phyloP scores from a whole-genome alignment of 2,329 filamentous ascomycete species.

The Penicillium sp. region DNA sequence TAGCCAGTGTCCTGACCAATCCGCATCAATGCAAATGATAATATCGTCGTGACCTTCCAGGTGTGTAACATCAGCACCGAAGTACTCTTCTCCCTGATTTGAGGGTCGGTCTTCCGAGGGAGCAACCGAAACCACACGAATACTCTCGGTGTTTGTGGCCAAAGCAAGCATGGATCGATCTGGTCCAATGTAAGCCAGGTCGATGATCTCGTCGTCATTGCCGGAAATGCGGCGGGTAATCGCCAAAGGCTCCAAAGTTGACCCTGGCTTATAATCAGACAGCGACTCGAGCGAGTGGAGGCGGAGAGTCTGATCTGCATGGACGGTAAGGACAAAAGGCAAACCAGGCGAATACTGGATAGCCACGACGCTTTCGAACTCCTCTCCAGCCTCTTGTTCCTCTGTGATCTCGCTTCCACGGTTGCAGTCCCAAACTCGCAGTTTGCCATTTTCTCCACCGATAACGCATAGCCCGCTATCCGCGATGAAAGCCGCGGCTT shows the following conservation, averaged over 20 bases:
- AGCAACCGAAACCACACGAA: constrained; percentile 76
- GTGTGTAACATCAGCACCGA: constrained; percentile 83
- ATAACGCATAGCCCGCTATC: constrained; percentile 74
- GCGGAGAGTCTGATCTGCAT: constrained; percentile 84
- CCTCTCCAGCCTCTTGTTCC: constrained; percentile 63
- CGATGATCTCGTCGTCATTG: constrained; percentile 96
- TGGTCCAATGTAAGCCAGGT: constrained; percentile 79
- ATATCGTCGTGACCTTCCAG: constrained; percentile 93
- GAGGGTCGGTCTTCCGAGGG: constrained; percentile 32
- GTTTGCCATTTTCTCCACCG: constrained; percentile 76
- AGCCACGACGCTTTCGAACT: constrained; percentile 68
- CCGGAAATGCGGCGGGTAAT: constrained; percentile 80
- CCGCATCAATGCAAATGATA: constrained; percentile 87
- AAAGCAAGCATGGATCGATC: constrained; percentile 81
- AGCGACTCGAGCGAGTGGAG: constrained; percentile 61
- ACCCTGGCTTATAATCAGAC: constrained; percentile 35
- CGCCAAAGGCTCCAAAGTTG: constrained; percentile 58
- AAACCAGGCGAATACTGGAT: constrained; percentile 66
- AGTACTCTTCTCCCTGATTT: constrained; percentile 58
- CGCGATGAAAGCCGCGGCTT: constrained; percentile 76
- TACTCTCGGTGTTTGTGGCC: constrained; percentile 91
- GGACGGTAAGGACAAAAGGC: constrained; percentile 74
- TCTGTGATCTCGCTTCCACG: constrained; percentile 75
- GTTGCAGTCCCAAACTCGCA: constrained; percentile 80
- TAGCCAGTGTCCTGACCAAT: constrained; percentile 97